phyloP scores from a whole-genome alignment of 192 early-diverging fungal genomes.

The Gamsiella multidivaricata region DNA sequence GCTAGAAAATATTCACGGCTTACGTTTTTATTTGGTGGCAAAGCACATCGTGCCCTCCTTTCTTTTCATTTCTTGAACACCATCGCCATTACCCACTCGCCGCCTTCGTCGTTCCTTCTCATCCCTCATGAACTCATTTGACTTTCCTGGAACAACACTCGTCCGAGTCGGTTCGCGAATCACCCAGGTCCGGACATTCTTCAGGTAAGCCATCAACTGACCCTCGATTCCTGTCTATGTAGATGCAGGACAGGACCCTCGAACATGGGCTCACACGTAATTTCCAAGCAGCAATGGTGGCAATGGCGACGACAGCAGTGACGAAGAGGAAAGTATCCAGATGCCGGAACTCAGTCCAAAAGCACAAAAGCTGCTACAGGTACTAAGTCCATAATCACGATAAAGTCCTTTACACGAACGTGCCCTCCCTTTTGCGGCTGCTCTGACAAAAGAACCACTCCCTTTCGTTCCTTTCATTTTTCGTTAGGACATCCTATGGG shows the following conservation, averaged over 20 bases:
- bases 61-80: too few species aligned
- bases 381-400: not conserved
- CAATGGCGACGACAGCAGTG: not conserved
- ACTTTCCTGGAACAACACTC: not conserved
- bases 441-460: not conserved
- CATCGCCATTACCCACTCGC: too few species aligned
- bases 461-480: not conserved
- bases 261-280: not conserved
- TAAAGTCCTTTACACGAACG: not conserved
- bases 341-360: not conserved
- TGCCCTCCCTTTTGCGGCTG: not conserved
- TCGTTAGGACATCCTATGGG: conserved; percentile 3
- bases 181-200: not conserved
- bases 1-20: too few species aligned
- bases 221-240: not conserved
- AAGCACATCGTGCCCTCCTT: too few species aligned
- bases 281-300: not conserved
- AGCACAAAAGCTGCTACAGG: not conserved
- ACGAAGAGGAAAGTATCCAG: not conserved
- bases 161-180: not conserved
- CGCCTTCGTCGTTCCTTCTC: not conserved
- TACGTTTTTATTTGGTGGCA: too few species aligned
- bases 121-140: not conserved
- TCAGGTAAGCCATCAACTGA: too few species aligned
- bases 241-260: not conserved